Evolutionary conservation across 148 eudicot genomes (phyloP).

Genomic region (Vaccinium myrtillus): DNA sequence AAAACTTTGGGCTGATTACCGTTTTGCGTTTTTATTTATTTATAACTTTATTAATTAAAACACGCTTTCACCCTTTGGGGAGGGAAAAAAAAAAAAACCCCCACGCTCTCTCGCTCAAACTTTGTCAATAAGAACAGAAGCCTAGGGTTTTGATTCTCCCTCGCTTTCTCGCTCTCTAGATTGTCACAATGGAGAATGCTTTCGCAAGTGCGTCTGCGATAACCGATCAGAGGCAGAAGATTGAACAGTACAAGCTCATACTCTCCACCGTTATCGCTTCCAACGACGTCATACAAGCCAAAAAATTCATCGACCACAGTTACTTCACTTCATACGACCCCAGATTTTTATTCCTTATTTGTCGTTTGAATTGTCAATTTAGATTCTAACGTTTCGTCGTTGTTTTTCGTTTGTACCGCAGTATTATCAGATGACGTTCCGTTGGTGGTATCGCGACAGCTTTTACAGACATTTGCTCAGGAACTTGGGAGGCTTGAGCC

Average conservation of each 20-base stretch:
- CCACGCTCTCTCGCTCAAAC: too few relatives aligned
- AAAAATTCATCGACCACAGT: slow-evolving; percentile 87
- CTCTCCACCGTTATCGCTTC: slow-evolving; percentile 68
- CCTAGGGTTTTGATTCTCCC: too few relatives aligned
- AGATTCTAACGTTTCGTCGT: background rate
- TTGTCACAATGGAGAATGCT: slow-evolving; percentile 63
- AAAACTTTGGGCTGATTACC: too few relatives aligned
- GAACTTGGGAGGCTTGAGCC: slow-evolving; percentile 78
- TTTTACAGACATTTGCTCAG: slow-evolving; percentile 77
- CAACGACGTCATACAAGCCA: slow-evolving; percentile 61
- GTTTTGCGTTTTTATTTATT: too few relatives aligned
- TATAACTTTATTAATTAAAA: too few relatives aligned
- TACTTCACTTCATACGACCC: background rate
- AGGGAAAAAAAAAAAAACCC: too few relatives aligned
- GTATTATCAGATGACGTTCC: slow-evolving; percentile 94
- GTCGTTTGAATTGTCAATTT: background rate
- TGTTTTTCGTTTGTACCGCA: slow-evolving; percentile 19
- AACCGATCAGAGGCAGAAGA: slow-evolving; percentile 83
- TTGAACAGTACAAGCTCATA: slow-evolving; percentile 88
- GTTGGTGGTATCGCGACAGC: slow-evolving; percentile 85
- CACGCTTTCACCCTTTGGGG: too few relatives aligned
- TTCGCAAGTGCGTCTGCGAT: slow-evolving; percentile 75
- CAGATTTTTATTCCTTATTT: background rate
- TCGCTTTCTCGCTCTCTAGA: background rate
- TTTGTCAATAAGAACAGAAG: too few relatives aligned